These are phyloP conservation scores for Dimargaris verticillata DNA, from an alignment of 192 early-diverging fungal genomes.

Conservation along the genomic window DNA sequence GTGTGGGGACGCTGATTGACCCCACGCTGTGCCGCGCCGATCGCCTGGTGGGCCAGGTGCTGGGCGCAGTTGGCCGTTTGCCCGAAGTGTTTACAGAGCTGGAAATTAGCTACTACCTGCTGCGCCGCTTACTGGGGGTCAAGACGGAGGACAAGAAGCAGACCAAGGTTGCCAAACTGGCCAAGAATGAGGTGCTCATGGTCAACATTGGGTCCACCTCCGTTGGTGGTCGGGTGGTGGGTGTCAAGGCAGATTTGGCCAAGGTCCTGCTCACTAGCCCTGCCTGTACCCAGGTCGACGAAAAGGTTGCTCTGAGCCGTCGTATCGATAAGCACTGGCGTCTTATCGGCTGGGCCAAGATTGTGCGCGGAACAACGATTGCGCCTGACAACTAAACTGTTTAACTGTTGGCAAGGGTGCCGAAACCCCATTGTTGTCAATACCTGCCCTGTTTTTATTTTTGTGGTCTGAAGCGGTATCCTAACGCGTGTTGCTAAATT, in stretches of 20 bases:
- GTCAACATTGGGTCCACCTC: constrained; percentile 93
- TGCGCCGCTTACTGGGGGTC: constrained; percentile 89
- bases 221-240: constrained; percentile 84
- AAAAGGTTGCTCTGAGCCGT: constrained; percentile 89
- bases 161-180: constrained; percentile 84
- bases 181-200: constrained; percentile 84
- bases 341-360: constrained; percentile 97
- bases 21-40: constrained; percentile 92
- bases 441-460: too few species aligned
- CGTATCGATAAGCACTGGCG: constrained; percentile 98
- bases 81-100: constrained; percentile 88
- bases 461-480: too few species aligned
- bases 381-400: constrained; percentile 27
- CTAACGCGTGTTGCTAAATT: too few species aligned
- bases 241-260: constrained; percentile 86
- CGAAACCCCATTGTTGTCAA: too few species aligned
- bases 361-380: constrained; percentile 67
- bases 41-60: constrained; percentile 88
- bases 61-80: constrained; percentile 79
- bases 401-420: too few species aligned
- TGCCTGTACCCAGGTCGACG: constrained; percentile 87
- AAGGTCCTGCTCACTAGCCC: constrained; percentile 82
- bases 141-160: constrained; percentile 97
- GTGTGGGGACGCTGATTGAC: constrained; percentile 92
- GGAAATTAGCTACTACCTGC: constrained; percentile 93